Evolutionary conservation across 2,329 filamentous ascomycete species (phyloP).

Genomic region (Stachybotrys chlorohalonatus): DNA sequence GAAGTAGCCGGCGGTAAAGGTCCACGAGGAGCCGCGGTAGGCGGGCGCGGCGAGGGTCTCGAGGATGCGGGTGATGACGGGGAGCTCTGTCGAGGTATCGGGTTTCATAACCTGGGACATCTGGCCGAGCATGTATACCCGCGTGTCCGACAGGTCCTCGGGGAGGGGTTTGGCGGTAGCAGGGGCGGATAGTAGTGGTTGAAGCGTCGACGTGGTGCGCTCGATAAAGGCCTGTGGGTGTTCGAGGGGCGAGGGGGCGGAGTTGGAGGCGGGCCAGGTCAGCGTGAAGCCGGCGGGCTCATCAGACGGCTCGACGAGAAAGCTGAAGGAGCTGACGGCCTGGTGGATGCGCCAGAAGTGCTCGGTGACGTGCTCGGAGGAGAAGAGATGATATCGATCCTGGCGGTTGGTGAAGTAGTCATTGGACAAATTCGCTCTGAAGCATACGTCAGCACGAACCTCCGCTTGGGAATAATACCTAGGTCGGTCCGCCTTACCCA

Average conservation of each 20-base stretch:
- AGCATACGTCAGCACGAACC: neutral
- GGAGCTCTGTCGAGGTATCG: constrained; percentile 81
- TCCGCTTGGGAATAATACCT: neutral
- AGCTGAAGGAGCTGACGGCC: constrained; percentile 72
- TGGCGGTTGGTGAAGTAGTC: constrained; percentile 97
- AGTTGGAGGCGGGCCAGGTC: constrained; percentile 68
- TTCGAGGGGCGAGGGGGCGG: constrained; percentile 64
- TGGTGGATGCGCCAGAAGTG: constrained; percentile 75
- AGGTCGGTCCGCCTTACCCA: constrained; percentile 42
- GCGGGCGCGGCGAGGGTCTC: constrained; percentile 53
- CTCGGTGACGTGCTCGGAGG: constrained; percentile 66
- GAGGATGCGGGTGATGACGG: constrained; percentile 68
- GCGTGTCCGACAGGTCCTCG: constrained; percentile 44
- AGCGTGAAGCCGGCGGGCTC: constrained; percentile 49
- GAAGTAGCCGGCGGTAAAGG: constrained; percentile 97
- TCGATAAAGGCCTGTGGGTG: constrained; percentile 60
- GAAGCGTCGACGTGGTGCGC: constrained; percentile 58
- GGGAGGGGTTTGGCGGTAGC: constrained; percentile 5
- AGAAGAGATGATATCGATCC: constrained; percentile 89
- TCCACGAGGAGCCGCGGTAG: constrained; percentile 71
- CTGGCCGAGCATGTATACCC: constrained; percentile 79
- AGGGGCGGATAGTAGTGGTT: constrained; percentile 49
- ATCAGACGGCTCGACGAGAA: constrained; percentile 59
- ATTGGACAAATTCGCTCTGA: constrained; percentile 70
- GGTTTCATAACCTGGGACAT: constrained; percentile 75